Evolutionary conservation across 2,329 filamentous ascomycete species (phyloP).

Genomic region (Penicillium hordei): DNA sequence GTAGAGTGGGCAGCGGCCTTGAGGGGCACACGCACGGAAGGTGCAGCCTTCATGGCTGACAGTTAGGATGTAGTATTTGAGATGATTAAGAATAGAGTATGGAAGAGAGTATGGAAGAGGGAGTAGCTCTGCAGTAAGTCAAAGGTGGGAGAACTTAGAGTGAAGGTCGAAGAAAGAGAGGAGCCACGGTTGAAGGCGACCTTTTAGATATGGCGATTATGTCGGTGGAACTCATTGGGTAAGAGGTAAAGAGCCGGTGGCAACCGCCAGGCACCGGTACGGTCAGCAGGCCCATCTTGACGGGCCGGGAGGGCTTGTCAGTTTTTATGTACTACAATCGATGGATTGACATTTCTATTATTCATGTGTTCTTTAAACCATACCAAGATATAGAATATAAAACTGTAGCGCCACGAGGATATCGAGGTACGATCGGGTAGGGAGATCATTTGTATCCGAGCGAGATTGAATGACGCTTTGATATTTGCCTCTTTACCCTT

Average conservation of each 20-base stretch:
- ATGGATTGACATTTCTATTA: neutral
- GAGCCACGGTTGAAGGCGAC: conserved; percentile 10
- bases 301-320: conserved; percentile 7
- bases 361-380: neutral
- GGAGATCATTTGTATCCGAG: neutral
- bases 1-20: conserved; percentile 14
- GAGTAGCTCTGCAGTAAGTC: neutral
- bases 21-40: conserved; percentile 27
- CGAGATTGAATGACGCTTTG: neutral
- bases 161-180: neutral
- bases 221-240: conserved; percentile 1
- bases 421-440: neutral
- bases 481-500: neutral
- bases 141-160: neutral
- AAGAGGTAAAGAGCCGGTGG: conserved; percentile 22
- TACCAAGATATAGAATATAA: neutral
- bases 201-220: conserved; percentile 10
- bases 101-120: neutral
- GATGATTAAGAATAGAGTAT: neutral
- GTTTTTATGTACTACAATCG: neutral
- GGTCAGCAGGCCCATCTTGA: conserved; percentile 14
- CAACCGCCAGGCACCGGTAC: conserved; percentile 28
- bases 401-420: neutral
- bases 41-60: conserved; percentile 32
- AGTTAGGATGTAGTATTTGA: neutral